Base-by-base conservation (phyloP, 2,329 filamentous ascomycete species). In the Talaromyces piceae region DNA sequence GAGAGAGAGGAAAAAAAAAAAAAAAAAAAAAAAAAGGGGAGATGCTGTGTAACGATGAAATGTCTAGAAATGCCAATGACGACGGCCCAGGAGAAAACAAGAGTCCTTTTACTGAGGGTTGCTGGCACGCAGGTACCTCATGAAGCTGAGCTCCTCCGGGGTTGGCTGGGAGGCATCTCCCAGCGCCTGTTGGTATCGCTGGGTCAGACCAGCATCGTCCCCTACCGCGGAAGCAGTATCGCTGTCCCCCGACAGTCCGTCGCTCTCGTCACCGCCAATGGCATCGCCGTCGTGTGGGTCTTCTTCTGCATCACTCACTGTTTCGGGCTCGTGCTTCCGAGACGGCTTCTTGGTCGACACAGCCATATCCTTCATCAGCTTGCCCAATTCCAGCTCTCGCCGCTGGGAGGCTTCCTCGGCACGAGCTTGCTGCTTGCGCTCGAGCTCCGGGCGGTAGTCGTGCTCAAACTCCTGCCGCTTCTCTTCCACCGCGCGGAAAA, bases 361-460 rank as follows among this genome's bases (percentile, higher is more conserved):
- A 49, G 77, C 77, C 88, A 98, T 95, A 59, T 93, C 91, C 66
- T 86, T 86, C 90, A 98, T 95, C 76, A 98, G 82, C 73, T 88
- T 90, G 54, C 87, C 88, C 25, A 98, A 73, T 67, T 98, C 91
- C 62, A 85, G 81, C 62, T 95, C 84, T 43, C 90, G 78, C 25
- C 81, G 73, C 53, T 79, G 79, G 54, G 81, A 77, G 74, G 91
- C 91, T 59, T 83, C 78, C 55, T 86, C 80, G 54, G 94, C 88
- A 22, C 90, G 80, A 66, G 91, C 83, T 54, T 81, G 79, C 56
- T 83, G 78, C 64, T 88, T 81, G 56, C 83, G 81, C 71, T 96
- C 88, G 51, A 97, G 77, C 69, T 97, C 93, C 0, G 93, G 93
- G 57, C 86, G 86, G 70, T 98, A 98, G 66, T 97, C 91, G 5